Base-by-base conservation (phyloP, 1,139 yeast species). In the Geotrichum macrosporum region DNA sequence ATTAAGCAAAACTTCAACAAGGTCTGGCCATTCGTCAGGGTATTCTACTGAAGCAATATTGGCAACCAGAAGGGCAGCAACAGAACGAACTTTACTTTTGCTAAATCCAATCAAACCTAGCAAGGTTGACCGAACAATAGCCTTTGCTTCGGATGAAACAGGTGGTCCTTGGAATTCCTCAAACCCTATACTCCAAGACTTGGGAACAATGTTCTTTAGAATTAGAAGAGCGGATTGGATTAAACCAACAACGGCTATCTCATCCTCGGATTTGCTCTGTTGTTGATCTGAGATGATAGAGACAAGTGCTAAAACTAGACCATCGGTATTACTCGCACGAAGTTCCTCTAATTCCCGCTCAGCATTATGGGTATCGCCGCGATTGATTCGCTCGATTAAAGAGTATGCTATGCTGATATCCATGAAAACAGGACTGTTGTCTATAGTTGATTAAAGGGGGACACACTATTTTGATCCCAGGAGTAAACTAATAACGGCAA, bases 11-110 rank as follows among this genome's bases (percentile, higher is more conserved):
- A 65, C 60, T 18, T 69, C 66, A 50, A 89, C 62, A 40, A 92
- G 69, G 26, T 73, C 74, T 0, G 96, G 95, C 97, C 97, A 92
- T 60, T 87, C 95, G 58, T 92, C 97, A 0, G 98, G 98, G 60
- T 78, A 89, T 60, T 92, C 98, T 1, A 82, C 84, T 1, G 86
- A 84, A 0, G 95, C 89, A 20, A 92, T 84, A 57, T 84, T 94
- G 1, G 85, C 84, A 21, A 87, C 76, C 12, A 86, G 81, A 55
- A 86, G 81, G 0, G 92, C 80, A 2, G 84, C 77, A 42, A 85
- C 76, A 32, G 74, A 75, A 51, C 88, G 71, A 15, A 88, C 68
- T 57, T 83, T 84, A n/a, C 83, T 71, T 51, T 76, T 74, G 0
- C 71, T 61, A 6, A 73, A 62, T 1, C 77, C 67, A n/a, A 83